A percentile compares a stretch with the other conserved stretches of the same genome.
Evolutionary conservation across 331 rosid genomes (phyloP).

Genomic region (Quercus lobata): DNA sequence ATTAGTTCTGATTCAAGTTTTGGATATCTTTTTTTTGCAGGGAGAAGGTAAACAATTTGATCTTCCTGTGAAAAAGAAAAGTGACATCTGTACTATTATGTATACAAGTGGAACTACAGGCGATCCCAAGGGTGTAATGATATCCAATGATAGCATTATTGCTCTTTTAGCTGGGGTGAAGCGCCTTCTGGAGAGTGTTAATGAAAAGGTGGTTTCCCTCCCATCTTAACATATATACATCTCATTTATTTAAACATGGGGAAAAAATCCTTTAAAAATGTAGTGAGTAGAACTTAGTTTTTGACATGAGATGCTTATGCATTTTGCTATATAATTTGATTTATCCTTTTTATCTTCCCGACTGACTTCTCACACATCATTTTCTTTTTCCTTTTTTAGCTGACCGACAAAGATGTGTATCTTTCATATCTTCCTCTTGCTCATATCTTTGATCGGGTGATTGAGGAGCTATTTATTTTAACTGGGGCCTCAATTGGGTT

Average conservation of each 20-base stretch:
- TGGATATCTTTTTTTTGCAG: constrained; percentile 39
- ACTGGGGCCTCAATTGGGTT: constrained; percentile 94
- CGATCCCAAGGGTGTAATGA: constrained; percentile 94
- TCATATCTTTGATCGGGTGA: constrained; percentile 89
- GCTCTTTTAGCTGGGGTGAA: constrained; percentile 78
- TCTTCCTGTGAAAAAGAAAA: constrained; percentile 73
- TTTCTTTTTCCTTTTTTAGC: constrained; percentile 38
- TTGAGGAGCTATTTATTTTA: constrained; percentile 89
- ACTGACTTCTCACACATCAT: constrained; percentile 3
- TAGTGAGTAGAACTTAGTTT: neutral
- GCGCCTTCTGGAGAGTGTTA: constrained; percentile 58
- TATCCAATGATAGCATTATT: constrained; percentile 87
- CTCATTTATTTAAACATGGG: constrained; percentile 18
- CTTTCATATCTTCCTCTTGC: constrained; percentile 96
- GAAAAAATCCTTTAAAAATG: neutral
- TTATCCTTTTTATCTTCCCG: neutral
- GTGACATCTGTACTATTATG: constrained; percentile 93
- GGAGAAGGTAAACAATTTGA: constrained; percentile 64
- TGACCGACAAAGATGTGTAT: constrained; percentile 63
- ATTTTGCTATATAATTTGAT: constrained; percentile 9
- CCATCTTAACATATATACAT: constrained; percentile 11
- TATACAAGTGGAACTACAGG: constrained; percentile 98
- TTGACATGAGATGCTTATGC: neutral
- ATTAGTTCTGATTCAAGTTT: constrained; percentile 26
- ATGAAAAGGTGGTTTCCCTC: constrained; percentile 53